Base-by-base conservation (phyloP, 176 grass and related monocot species). In the Thalia dealbata region DNA sequence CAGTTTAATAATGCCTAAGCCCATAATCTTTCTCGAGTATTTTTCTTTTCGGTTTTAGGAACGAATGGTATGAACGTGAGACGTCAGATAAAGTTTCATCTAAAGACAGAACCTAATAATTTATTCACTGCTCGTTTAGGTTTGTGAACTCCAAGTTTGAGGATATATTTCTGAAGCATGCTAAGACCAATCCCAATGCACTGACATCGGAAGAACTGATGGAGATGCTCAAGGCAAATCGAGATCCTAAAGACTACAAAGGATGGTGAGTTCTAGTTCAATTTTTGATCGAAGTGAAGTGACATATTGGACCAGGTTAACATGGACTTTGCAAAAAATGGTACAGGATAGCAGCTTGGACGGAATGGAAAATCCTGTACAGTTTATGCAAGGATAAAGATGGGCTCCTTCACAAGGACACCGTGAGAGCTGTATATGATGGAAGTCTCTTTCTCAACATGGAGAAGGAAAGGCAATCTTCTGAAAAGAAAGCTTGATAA, bases 101-200 rank as follows among this genome's bases (percentile, higher is more conserved):
- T 58, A 18, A 56, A n/a, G 22, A 3, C 6, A n/a, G 6, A 16
- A 58, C 21, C 63, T 32, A 28, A n/a, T n/a, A 28, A 16, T 66
- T 50, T 3, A 72, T 15, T 62, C 2, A 38, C n/a, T 38, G 32
- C 10, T 70, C 62, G 58, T 50, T 50, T 25, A 93, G 90, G 79
- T 93, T 93, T 59, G 84, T 87, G 50, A 79, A 75, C 18, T 81
- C 84, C 77, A 93, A 93, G 55, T 93, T 93, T 46, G 86, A 89
- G 61, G 79, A 89, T 73, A 87, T 93, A 43, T 93, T 93, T 75
- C 77, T 82, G 73, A 89, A 93, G 79, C 69, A 89, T 78, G 86
- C 84, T 13, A 76, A 78, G 29, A 85, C 86, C 3, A 84, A 83
- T 75, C 81, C 76, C 25, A 80, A 93, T 69, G 90, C 86, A 56